Conservation (phyloP, 192 early-diverging fungal genomes). For the Globomyces pollinis-pini region DNA sequence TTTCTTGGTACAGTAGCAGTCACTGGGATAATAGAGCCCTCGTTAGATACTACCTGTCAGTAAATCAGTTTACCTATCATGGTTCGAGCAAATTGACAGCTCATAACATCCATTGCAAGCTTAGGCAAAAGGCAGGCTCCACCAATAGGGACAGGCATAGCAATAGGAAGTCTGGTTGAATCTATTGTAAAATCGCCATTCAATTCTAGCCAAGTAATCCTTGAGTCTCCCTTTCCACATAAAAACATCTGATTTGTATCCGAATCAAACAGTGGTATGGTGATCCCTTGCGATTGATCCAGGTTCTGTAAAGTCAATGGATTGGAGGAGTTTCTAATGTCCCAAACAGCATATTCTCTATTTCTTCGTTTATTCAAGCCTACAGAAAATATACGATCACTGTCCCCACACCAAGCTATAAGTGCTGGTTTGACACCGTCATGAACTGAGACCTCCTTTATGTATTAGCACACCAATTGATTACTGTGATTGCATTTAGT, state of each 20-base stretch:
- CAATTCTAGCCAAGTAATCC: slow-evolving; percentile 49
- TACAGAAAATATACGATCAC: slow-evolving; percentile 55
- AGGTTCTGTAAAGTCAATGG: slow-evolving; percentile 53
- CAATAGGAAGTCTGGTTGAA: slow-evolving; percentile 38
- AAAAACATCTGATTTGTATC: slow-evolving; percentile 75
- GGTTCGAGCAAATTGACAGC: too few species aligned
- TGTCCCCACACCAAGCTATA: slow-evolving; percentile 62
- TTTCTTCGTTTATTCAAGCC: slow-evolving; percentile 57
- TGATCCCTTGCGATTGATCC: slow-evolving; percentile 62
- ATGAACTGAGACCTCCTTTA: slow-evolving; percentile 41
- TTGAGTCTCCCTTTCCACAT: slow-evolving; percentile 60
- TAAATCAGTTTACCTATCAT: slow-evolving; percentile 40
- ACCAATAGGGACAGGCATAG: slow-evolving; percentile 28
- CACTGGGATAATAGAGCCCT: slow-evolving; percentile 59
- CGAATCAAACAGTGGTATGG: slow-evolving; percentile 68
- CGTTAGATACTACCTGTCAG: slow-evolving; percentile 44
- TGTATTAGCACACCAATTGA: not conserved
- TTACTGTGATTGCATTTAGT: slow-evolving; percentile 28
- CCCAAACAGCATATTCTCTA: slow-evolving; percentile 68
- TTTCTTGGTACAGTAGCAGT: slow-evolving; percentile 63
- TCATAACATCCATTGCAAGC: slow-evolving; percentile 51
- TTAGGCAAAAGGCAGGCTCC: slow-evolving; percentile 70
- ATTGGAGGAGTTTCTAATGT: slow-evolving; percentile 48
- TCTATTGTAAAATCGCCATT: slow-evolving; percentile 32
- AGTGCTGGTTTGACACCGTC: slow-evolving; percentile 58